Base-by-base conservation (phyloP, 2,329 filamentous ascomycete genomes). In the Cladosporium sp. region DNA sequence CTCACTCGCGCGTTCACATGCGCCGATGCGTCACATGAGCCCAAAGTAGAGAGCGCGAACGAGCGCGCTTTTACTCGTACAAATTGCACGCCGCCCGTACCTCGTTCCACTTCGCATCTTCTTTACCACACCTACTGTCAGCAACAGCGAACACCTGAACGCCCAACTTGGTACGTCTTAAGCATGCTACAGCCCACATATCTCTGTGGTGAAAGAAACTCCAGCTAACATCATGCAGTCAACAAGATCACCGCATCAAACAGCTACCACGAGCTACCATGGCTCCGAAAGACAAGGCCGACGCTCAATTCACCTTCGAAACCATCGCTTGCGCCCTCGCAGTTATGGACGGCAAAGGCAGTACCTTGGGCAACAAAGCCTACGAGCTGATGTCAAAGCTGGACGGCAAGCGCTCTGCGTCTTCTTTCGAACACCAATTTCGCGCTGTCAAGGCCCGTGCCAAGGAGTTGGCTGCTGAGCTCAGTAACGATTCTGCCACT, bases 311-410 rank as follows among this genome's bases (percentile, higher is more conserved):
- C 61, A 52, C 54, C 38, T 64, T 66, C 59, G 64, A 67, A 42
- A 63, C 61, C 25, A 55, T 69, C 45, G 66, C 65, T 20, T 62
- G 61, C 22, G 40, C 67, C 20, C 36, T 66, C 39, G 54, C 54
- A 36, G 58, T 59, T 12, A 55, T 72, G 19, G 52, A 64, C 17
- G 39, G 40, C 50, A 54, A 55, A 20, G 64, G 66, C 52, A 49
- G 57, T 34, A 60, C 47, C 8, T 40, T 70, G 3, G 60, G 63
- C 17, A 59, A 3, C 19, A 66, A 64, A 22, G 20, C 30, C 39
- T 72, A 64, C 64, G 36, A 65, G n/a, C 55, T 72, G n/a, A 72
- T 72, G 69, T 43, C 62, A 1, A 39, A 47, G 3, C 51, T 70
- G 11, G 67, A 69, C 47, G 65, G 67, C 39, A 63, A 40, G 0